These are phyloP conservation scores for Xylariaceae sp. DNA, from an alignment of 2,329 filamentous ascomycete species.

Conservation along the genomic window DNA sequence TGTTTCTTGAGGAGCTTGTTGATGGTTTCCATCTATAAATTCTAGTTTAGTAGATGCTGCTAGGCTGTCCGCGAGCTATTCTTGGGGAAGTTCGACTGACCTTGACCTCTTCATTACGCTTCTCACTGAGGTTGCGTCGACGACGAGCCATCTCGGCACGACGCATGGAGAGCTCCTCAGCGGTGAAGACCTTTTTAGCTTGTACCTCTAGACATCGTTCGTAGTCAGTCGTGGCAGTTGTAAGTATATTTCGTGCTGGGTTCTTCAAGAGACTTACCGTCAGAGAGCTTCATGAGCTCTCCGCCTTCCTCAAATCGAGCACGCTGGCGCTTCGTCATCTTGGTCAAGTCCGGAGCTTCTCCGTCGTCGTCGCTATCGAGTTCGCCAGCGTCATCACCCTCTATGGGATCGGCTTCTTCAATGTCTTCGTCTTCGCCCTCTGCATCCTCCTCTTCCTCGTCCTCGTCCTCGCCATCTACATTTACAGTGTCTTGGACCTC, in stretches of 20 bases:
- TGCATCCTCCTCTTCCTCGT: constrained; percentile 36
- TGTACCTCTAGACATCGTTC: constrained; percentile 49
- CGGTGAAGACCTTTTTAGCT: constrained; percentile 58
- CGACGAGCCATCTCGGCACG: constrained; percentile 59
- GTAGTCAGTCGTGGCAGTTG: no score
- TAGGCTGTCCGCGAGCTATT: no score
- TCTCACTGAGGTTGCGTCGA: constrained; percentile 59
- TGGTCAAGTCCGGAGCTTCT: constrained; percentile 50
- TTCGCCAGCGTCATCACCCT: constrained; percentile 32
- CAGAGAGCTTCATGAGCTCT: constrained; percentile 55
- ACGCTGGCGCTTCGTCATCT: constrained; percentile 58
- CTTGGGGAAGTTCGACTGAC: constrained; percentile 29
- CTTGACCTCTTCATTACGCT: constrained; percentile 62
- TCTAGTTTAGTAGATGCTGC: constrained; percentile 3
- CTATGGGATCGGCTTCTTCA: constrained; percentile 32
- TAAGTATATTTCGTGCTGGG: no score
- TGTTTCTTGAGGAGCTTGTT: constrained; percentile 86
- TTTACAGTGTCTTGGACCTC: constrained; percentile 43
- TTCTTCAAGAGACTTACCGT: constrained; percentile 38
- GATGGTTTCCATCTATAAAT: constrained; percentile 75
- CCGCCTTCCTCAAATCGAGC: constrained; percentile 54
- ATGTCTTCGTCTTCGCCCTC: constrained; percentile 43
- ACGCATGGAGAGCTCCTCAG: constrained; percentile 59
- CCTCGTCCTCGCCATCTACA: constrained; percentile 34
- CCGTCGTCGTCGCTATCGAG: constrained; percentile 41